Evolutionary conservation across 2,329 filamentous ascomycete genomes (phyloP).

Genomic region (Penicillium sp.): DNA sequence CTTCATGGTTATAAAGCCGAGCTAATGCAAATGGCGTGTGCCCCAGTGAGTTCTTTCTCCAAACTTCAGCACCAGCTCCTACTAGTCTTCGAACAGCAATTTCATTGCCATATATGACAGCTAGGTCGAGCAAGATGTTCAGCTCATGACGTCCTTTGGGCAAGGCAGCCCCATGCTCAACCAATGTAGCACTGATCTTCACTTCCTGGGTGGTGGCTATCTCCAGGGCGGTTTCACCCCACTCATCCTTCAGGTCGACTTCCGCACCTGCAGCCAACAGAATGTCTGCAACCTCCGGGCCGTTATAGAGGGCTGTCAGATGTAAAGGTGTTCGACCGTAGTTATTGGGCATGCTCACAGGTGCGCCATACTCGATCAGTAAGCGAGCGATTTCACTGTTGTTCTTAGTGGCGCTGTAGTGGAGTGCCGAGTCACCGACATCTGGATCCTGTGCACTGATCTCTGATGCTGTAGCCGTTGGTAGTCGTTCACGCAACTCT

Average conservation of each 20-base stretch:
- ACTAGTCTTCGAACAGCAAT: slow-evolving; percentile 5
- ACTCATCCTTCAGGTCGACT: slow-evolving; percentile 4
- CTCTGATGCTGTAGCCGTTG: not conserved
- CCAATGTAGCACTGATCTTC: not conserved
- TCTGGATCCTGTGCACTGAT: slow-evolving; percentile 13
- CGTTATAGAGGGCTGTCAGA: slow-evolving; percentile 1
- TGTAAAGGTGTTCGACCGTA: slow-evolving; percentile 13
- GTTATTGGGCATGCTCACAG: slow-evolving; percentile 1
- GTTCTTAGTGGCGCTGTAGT: slow-evolving; percentile 7
- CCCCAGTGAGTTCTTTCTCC: slow-evolving; percentile 1
- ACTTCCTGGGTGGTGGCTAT: not conserved
- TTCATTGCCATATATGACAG: slow-evolving; percentile 7
- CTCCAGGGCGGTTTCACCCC: slow-evolving; percentile 7
- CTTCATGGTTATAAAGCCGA: slow-evolving; percentile 1
- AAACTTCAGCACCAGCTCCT: slow-evolving; percentile 11
- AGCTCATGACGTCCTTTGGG: not conserved
- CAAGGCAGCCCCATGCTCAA: not conserved
- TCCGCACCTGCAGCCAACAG: slow-evolving; percentile 9
- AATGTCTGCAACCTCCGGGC: slow-evolving; percentile 1
- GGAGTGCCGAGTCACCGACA: slow-evolving; percentile 11
- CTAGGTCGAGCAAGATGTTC: slow-evolving; percentile 4
- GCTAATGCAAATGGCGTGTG: slow-evolving; percentile 6
- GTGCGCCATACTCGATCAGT: slow-evolving; percentile 3
- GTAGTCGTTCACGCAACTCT: slow-evolving; percentile 2
- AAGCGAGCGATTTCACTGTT: slow-evolving; percentile 9